phyloP scores from a whole-genome alignment of 1,284 basidiomycete species.

The Mrakiaceae sp. region DNA sequence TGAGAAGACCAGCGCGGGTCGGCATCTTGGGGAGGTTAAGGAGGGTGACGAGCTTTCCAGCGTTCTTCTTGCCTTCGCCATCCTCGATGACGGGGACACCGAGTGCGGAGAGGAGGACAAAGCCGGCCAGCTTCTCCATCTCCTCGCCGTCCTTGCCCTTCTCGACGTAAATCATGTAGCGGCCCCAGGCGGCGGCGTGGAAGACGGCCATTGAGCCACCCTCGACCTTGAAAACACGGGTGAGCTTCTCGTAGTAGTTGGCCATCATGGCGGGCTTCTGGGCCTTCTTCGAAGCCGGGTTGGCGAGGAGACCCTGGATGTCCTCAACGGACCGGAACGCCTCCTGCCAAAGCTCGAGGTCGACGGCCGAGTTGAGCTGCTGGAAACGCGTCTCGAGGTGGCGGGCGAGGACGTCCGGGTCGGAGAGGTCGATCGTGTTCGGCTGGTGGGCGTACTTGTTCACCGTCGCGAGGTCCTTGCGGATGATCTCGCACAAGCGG shows the following conservation, averaged over 20 bases:
- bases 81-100: constrained; percentile 75
- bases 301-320: constrained; percentile 85
- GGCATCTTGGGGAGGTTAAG: constrained; percentile 78
- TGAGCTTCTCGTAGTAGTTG: constrained; percentile 97
- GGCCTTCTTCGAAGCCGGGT: constrained; percentile 57
- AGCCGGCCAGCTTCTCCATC: constrained; percentile 77
- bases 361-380: constrained; percentile 94
- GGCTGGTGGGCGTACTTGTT: constrained; percentile 92
- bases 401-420: constrained; percentile 90
- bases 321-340: constrained; percentile 98
- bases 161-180: constrained; percentile 50
- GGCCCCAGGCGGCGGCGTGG: constrained; percentile 92
- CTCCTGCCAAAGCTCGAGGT: constrained; percentile 98
- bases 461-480: constrained; percentile 88
- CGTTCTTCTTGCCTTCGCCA: constrained; percentile 57
- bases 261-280: constrained; percentile 95
- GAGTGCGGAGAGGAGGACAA: constrained; percentile 84
- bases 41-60: constrained; percentile 68
- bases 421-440: constrained; percentile 94
- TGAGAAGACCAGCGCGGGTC: constrained; percentile 71
- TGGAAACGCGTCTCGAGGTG: constrained; percentile 97
- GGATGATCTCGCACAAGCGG: constrained; percentile 89
- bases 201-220: constrained; percentile 73
- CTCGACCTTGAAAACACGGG: constrained; percentile 67
- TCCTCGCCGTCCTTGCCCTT: constrained; percentile 48